Conservation (phyloP, 2,329 filamentous ascomycete genomes). For the Scedosporium minutisporum region DNA sequence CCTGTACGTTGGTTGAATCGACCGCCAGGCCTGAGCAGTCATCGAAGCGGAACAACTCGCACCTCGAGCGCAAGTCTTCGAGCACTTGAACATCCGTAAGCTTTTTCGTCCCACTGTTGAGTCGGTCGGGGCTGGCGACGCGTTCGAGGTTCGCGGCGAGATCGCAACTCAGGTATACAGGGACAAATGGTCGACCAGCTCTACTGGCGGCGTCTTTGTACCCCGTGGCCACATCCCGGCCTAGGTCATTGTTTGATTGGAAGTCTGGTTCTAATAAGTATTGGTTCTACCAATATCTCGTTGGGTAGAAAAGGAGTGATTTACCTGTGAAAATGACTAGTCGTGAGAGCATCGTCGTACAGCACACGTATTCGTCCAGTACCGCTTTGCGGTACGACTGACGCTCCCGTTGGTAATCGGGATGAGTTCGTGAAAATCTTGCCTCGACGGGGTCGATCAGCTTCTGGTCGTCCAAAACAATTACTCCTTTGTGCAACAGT, state of each 20-base stretch:
- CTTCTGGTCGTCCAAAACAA: conserved; percentile 4
- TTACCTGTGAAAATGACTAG: neutral
- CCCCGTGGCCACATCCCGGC: neutral
- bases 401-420: neutral
- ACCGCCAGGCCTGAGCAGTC: neutral
- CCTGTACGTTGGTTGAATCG: neutral
- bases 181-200: neutral
- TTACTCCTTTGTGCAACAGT: neutral
- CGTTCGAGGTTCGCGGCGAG: neutral
- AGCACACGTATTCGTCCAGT: neutral
- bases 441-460: conserved; percentile 3
- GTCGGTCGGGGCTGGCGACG: neutral
- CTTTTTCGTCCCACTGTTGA: neutral
- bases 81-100: neutral
- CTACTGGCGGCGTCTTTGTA: neutral
- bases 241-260: neutral
- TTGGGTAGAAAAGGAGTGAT: too few species aligned
- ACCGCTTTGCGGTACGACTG: neutral
- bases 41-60: neutral
- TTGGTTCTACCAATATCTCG: too few species aligned
- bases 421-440: neutral
- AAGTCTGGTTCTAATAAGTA: neutral
- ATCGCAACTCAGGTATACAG: neutral
- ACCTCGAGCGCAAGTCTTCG: neutral
- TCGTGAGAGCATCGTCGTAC: neutral